Evolutionary conservation across 2,329 filamentous ascomycete genomes (phyloP), one percentile per base, ranked within the genome.

Genomic region (Clarireedia homoeocarpa): DNA sequence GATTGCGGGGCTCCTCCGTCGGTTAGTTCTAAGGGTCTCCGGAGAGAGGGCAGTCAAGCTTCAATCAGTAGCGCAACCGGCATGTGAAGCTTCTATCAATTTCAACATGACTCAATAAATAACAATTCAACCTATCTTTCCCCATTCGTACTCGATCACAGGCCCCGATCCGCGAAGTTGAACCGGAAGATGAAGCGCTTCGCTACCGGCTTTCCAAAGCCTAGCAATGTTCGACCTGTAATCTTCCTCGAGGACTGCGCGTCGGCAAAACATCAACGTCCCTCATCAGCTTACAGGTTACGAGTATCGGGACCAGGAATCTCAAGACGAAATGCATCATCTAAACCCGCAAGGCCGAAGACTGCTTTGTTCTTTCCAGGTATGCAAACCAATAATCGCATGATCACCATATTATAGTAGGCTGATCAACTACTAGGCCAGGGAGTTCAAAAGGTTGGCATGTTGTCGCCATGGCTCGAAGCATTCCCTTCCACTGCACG

Each of bases 371-470:
- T 72, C 63, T 72, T 72, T 56, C 70, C 70, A 53, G 70, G 70
- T 72, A 66, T 55, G 61, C 48, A 17, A 49, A 23, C 42, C n/a
- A 30, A 34, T 17, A 27, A n/a, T 55, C 14, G 17, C 24, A 52
- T 38, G 39, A 56, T 39, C 14, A 36, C 30, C 27, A 24, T 44
- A 54, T 26, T 27, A n/a, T 38, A 14, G 20, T 6, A n/a, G 38
- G 24, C 17, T 55, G 34, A 61, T 62, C 57, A 40, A 55, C 36
- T 17, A 6, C 34, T 53, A 91, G 89, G 89, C 65, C 90, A 95
- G 73, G 90, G 90, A 63, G 90, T 95, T 17, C 90, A 95, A 70
- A 85, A 88, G 68, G 87, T 95, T 51, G 89, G 89, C 71, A 95
- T 95, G 90, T 78, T 89, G 56, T 82, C 79, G 36, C 85, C 89